Base-by-base conservation (phyloP, 2,329 filamentous ascomycete genomes). In the Arthroderma sp. region DNA sequence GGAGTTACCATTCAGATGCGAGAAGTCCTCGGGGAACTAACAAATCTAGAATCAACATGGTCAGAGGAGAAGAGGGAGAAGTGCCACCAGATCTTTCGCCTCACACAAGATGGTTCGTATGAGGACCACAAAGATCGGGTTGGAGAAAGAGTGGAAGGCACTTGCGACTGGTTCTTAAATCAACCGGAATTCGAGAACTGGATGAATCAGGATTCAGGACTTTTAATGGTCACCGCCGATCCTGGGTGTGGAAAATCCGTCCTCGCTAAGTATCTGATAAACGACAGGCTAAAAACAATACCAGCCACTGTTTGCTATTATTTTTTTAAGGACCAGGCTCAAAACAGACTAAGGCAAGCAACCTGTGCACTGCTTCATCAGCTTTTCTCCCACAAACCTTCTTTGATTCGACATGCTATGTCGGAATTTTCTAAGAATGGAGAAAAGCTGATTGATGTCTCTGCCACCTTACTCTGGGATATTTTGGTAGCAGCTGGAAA, bases 181-280 rank as follows among this genome's bases (percentile, higher is more conserved):
- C 50, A 54, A 38, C 15, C 15, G 3, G 36, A 32, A 2, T 57
- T 53, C 39, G 29, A 29, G 30, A n/a, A 32, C 4, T 57, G 55
- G 55, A 43, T 46, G n/a, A 50, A 47, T 15, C 11, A 49, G 27
- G 15, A 31, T 9, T 54, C 55, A 4, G 44, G 47, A 29, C 42
- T 61, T 7, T 56, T 65, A 10, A 63, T 57, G 57, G 58, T 68
- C 1, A 67, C 66, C 28, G 67, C 65, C 6, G 60, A 68, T 43
- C 67, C 67, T 2, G 67, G 67, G 0, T 68, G 63, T 36, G 67
- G 66, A 6, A 70, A 70, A 48, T 69, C 68, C 0, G 67, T 70
- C 5, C 49, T 70, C 1, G 55, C 61, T 8, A 65, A 52, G 46
- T 55, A 58, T 31, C 47, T 70, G 1, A 52, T 63, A 0, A 64